Percentiles rank a stretch among this genome's conserved stretches.
Conservation (phyloP, 139 green algal genomes). For the Axilococcus clingmanii region DNA sequence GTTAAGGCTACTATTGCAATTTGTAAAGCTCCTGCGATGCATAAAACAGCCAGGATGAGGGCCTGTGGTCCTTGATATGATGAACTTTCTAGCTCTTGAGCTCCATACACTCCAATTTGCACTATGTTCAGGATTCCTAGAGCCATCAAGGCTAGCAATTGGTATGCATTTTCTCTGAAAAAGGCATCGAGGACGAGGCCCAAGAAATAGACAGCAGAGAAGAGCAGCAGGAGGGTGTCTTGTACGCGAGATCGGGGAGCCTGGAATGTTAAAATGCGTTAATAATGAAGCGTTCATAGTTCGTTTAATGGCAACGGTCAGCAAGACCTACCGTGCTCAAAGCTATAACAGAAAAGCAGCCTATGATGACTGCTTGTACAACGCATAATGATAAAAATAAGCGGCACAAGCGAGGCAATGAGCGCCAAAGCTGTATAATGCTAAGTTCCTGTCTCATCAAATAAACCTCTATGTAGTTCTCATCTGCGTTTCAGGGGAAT, state of each 20-base stretch:
- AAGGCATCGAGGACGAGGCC: conserved; percentile 18
- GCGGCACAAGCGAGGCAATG: conserved; percentile 3
- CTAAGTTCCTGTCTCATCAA: conserved; percentile 2
- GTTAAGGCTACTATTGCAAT: not conserved
- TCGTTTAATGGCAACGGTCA: no score
- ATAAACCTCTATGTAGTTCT: no score
- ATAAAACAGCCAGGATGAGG: conserved; percentile 1
- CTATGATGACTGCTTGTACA: conserved; percentile 5
- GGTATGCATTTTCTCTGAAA: conserved; percentile 16
- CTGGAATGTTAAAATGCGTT: no score
- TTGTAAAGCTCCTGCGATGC: conserved; percentile 7
- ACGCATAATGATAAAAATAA: conserved; percentile 7
- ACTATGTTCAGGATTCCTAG: conserved; percentile 2
- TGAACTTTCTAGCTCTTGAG: not conserved
- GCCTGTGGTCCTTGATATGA: not conserved
- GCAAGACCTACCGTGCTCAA: conserved; percentile 1
- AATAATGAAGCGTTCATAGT: no score
- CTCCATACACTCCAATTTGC: conserved; percentile 7
- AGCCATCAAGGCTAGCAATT: conserved; percentile 19
- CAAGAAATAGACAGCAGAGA: conserved; percentile 9
- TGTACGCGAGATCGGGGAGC: conserved; percentile 1
- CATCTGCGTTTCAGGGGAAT: no score
- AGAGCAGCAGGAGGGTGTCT: conserved; percentile 13
- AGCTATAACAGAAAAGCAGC: conserved; percentile 5
- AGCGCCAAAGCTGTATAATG: conserved; percentile 6